Base-by-base conservation (phyloP, 176 grass and related monocot genomes). In the Musa troglodytarum region DNA sequence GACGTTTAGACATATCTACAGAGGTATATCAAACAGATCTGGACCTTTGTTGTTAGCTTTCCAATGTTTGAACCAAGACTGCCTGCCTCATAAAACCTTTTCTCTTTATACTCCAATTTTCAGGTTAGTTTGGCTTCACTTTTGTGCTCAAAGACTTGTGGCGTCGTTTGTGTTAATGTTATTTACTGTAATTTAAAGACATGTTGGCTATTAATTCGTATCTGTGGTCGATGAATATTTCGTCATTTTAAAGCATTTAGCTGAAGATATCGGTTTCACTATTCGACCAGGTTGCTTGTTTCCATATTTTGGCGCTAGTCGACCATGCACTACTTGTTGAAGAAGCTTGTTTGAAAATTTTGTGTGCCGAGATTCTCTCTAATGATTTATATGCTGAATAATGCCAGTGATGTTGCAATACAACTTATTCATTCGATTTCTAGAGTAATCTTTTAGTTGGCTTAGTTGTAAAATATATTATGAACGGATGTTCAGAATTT, bases 1-100 rank as follows among this genome's bases (percentile, higher is more conserved):
- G 96, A 86, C 65, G 76, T 99, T 94, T 76, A 88, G 96, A 25
- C 96, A 99, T 84, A 99, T 99, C 68, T 99, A 99, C 81, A 91
- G 96, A 87, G 96, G 96, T 99, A 61, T 63, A 65, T 64, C 68
- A 17, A 34, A 43, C 26, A 34, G 1, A 2, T 17, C 65, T 16
- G 17, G 8, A 5, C 34, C 34, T 43, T 16, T 68, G 21, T 68
- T 11, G 14, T 68, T 22, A 29, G 3, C 8, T 68, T 68, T 68
- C 7, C 34, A 1, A 16, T 68, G 14, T 8, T 5, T 65, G 65
- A 34, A 68, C 65, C n/a, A 22, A 29, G 11, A 34, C 9, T 67
- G 14, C 24, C 64, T 67, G 14, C 12, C 64, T 6, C 64, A 34
- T 34, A 16, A 43, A 22, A 14, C 64, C 64, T 68, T 68, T 25